Base-by-base conservation (phyloP, 495 filamentous ascomycete genomes). In the Sabuloglossum arenarium region DNA sequence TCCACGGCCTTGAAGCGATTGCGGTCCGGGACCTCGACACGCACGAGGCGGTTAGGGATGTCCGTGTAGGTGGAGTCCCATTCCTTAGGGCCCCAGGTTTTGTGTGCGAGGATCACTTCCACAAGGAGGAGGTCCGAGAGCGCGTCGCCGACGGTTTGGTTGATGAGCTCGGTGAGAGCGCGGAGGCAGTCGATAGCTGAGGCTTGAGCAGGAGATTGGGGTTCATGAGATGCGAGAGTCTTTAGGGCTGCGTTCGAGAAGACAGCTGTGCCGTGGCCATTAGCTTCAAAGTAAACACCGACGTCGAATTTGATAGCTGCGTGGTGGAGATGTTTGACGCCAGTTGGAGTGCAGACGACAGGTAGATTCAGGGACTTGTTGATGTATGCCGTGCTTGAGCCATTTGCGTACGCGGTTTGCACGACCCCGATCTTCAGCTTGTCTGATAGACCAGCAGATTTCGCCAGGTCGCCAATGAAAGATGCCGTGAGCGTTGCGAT, bases 201-300 rank as follows among this genome's bases (percentile, higher is more conserved):
- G 60, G 87, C 79, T 69, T 98, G 93, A 12, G 83, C 91, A 0
- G 93, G 90, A 0, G 88, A 94, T 67, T 93, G 82, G 1, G 91
- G 89, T 62, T 86, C 78, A 47, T 81, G 78, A 55, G 71, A 81
- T 57, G 77, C 74, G 70, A 97, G 89, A 28, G 75, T 73, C 61
- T 81, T 82, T 10, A 90, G 65, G 0, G 91, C 88, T 47, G 79
- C 75, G 34, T 81, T 79, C 1, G 87, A 94, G 75, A 98, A 98
- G 39, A 95, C 79, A 25, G 97, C 86, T 25, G 91, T 98, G 55
- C 91, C 91, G 67, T 98, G 91, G 51, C 91, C 91, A 63, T 98
- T 98, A 52, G 91, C 91, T 69, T 98, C 91, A 63, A 98, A 98
- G 69, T 98, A 98, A 54, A 97, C 87, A 43, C 91, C 91, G 53